Evolutionary conservation across 371 early-diverging fungal species (phyloP), one percentile per base, ranked within the genome.

Genomic region (Haplosporangium sp.): DNA sequence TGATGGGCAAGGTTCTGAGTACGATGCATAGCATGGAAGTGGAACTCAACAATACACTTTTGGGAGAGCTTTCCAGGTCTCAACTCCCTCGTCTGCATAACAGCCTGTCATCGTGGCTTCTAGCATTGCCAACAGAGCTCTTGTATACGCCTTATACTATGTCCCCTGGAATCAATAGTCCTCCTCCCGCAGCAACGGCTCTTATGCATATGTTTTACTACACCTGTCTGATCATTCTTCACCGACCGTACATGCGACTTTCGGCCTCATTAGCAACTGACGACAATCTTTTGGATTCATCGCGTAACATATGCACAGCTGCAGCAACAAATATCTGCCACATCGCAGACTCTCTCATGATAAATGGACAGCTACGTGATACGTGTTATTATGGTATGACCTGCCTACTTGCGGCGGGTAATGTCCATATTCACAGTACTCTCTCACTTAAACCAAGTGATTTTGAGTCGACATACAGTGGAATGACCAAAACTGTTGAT

Each of bases 191-290:
- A 19, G 75, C 81, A 0, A 79, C 81, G 38, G 81, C 81, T 0
- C 42, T 79, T 44, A 79, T 79, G 81, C 81, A 79, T 60, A 79
- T 79, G 81, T 79, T 79, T 47, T 79, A 79, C 47, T 79, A 79
- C 66, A 79, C 81, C 4, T 71, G 71, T 8, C 42, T 79, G 56
- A 79, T 75, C 15, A 79, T 79, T 74, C 35, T 79, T 58, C 81
- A 79, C 39, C 81, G 81, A 1, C 81, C 81, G 0, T 79, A 79
- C 38, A 74, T 79, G 47, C 81, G 81, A 9, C 81, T 75, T 13
- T 74, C 74, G 60, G 74, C 74, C 47, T 79, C 81, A 5, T 71
- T 75, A 0, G 74, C 81, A 3, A 79, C 74, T 48, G 81, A 79
- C 37, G 61, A 74, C 53, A 79, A 79, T 60, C 74, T 79, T 53